phyloP scores from a whole-genome alignment of 306 rosid genomes.

The Cicer arietinum region DNA sequence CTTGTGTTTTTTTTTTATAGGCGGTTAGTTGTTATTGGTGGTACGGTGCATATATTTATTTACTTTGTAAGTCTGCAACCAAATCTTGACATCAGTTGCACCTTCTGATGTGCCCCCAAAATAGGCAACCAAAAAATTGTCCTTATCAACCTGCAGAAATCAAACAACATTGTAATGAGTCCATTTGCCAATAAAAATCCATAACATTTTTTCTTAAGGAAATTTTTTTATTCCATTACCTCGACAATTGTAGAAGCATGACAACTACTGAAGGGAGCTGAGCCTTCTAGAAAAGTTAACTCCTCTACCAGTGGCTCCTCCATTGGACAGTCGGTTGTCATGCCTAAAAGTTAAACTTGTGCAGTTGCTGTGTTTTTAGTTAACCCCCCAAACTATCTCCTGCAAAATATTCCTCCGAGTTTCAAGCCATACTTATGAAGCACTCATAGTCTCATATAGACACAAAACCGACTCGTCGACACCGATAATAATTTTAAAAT shows the following conservation, averaged over 20 bases:
- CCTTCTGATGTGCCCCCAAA: constrained; percentile 84
- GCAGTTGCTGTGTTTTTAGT: constrained; percentile 30
- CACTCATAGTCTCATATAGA: no score
- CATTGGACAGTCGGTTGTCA: constrained; percentile 47
- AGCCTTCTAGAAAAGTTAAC: constrained; percentile 65
- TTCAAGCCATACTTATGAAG: background rate
- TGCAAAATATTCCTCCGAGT: constrained; percentile 44
- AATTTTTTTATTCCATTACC: constrained; percentile 49
- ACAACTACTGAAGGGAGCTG: constrained; percentile 76
- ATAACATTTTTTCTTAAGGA: background rate
- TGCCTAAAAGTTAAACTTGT: constrained; percentile 41
- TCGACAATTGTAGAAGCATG: constrained; percentile 98
- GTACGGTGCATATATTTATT: constrained; percentile 21
- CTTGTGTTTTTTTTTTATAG: no score
- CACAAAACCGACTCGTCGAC: no score
- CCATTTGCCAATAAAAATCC: constrained; percentile 16
- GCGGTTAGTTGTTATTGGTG: background rate
- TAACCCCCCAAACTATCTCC: constrained; percentile 37
- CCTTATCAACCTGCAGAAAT: constrained; percentile 67
- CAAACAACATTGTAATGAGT: constrained; percentile 27
- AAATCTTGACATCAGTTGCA: constrained; percentile 88
- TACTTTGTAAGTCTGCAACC: constrained; percentile 86
- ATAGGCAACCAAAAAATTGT: constrained; percentile 79
- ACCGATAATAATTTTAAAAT: no score
- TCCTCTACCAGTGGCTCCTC: constrained; percentile 63